phyloP scores from a whole-genome alignment of 495 filamentous ascomycete species.

The Neurospora sp. region DNA sequence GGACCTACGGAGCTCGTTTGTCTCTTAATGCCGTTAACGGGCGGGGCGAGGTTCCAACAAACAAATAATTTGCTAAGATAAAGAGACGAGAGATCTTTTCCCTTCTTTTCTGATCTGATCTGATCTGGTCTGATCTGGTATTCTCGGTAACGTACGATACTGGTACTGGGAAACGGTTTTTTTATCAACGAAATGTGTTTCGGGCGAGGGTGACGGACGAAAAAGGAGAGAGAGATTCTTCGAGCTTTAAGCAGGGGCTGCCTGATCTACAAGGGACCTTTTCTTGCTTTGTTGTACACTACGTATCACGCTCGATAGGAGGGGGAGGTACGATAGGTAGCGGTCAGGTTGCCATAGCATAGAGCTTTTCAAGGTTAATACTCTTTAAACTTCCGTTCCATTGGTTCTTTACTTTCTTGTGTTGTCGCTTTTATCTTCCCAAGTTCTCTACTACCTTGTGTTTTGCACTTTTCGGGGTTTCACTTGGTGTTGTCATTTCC shows the following conservation, averaged over 20 bases:
- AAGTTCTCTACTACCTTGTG: background rate
- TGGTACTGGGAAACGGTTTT: conserved; percentile 16
- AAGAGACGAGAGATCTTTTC: conserved; percentile 13
- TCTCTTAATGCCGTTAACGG: background rate
- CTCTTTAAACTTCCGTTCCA: background rate
- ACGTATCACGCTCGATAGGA: conserved; percentile 1
- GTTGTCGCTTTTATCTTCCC: background rate
- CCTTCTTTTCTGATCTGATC: conserved; percentile 8
- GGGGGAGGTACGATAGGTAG: background rate
- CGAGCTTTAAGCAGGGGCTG: background rate
- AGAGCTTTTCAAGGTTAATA: background rate
- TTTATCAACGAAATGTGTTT: background rate
- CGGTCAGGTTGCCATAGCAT: background rate
- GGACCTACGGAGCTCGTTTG: background rate
- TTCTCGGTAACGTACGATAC: background rate
- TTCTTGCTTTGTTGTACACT: conserved; percentile 28
- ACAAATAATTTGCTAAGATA: background rate
- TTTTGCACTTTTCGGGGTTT: background rate
- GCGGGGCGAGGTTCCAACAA: background rate
- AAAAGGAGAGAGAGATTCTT: too few relatives aligned
- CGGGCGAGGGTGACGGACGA: too few relatives aligned
- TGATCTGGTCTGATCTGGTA: background rate
- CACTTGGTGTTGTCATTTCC: background rate
- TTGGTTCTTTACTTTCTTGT: background rate
- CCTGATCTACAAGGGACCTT: background rate